A percentile compares a stretch with the other conserved stretches of the same genome.
Evolutionary conservation across 768 basidiomycete species (phyloP).

Genomic region (Grammothele lineata): DNA sequence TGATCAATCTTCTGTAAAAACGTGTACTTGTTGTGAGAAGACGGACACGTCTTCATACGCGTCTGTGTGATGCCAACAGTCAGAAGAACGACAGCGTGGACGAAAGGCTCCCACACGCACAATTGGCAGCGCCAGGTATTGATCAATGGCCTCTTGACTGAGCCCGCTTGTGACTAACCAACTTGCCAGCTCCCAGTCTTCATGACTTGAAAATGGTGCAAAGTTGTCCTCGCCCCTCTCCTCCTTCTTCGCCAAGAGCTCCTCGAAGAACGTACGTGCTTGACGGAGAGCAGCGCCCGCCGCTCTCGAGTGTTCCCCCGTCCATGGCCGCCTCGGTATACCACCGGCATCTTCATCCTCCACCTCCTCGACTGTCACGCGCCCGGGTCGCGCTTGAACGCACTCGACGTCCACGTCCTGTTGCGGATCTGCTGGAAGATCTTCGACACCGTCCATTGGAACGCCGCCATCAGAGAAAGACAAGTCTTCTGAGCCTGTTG

Average conservation of each 20-base stretch:
- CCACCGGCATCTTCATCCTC: constrained; percentile 12
- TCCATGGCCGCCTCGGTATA: constrained; percentile 2
- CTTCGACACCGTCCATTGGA: too few species aligned
- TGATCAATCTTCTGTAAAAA: constrained; percentile 26
- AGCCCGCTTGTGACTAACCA: constrained; percentile 31
- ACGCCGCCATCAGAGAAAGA: too few species aligned
- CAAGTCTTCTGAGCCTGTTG: too few species aligned
- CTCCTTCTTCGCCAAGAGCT: constrained; percentile 3
- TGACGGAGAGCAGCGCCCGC: constrained; percentile 1
- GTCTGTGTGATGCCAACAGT: constrained; percentile 17
- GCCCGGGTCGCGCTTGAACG: not conserved
- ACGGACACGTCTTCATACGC: constrained; percentile 9
- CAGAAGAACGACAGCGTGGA: constrained; percentile 26
- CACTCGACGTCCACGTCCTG: not conserved
- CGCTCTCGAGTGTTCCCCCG: constrained; percentile 9
- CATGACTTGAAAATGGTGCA: constrained; percentile 29
- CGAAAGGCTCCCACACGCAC: constrained; percentile 29
- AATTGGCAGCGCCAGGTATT: constrained; percentile 28
- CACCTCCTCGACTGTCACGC: constrained; percentile 13
- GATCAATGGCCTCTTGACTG: constrained; percentile 21
- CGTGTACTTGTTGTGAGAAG: constrained; percentile 23
- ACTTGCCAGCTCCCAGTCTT: constrained; percentile 30
- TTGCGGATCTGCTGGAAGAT: not conserved
- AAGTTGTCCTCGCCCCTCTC: not conserved
- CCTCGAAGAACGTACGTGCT: constrained; percentile 17